phyloP scores from a whole-genome alignment of 331 rosid genomes.

The Erythrophleum ivorense region DNA sequence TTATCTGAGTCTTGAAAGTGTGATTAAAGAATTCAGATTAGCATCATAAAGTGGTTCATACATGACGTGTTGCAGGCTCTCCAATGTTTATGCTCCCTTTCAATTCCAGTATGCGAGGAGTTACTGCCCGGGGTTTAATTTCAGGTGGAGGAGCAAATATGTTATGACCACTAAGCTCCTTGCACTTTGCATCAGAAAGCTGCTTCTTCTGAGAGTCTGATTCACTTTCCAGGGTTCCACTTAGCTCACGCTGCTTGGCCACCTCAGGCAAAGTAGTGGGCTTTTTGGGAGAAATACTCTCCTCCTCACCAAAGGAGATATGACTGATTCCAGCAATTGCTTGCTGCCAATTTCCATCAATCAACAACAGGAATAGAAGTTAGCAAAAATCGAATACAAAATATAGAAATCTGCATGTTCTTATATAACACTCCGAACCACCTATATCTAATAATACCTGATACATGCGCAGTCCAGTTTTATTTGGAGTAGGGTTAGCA shows the following conservation, averaged over 20 bases:
- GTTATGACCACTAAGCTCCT: conserved; percentile 92
- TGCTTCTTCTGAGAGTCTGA: conserved; percentile 73
- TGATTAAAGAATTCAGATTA: conserved; percentile 42
- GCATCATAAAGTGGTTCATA: conserved; percentile 51
- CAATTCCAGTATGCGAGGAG: conserved; percentile 77
- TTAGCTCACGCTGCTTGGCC: conserved; percentile 97
- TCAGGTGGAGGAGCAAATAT: conserved; percentile 98
- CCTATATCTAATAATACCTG: conserved; percentile 63
- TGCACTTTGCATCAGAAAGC: conserved; percentile 91
- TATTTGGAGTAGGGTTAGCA: conserved; percentile 59
- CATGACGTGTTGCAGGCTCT: conserved; percentile 56
- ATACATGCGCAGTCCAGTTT: conserved; percentile 85
- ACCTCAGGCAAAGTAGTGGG: conserved; percentile 81
- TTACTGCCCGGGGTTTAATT: conserved; percentile 80
- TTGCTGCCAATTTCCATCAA: conserved; percentile 69
- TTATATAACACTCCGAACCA: not conserved
- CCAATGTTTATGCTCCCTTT: conserved; percentile 90
- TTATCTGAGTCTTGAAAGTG: not conserved
- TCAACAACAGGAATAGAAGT: conserved; percentile 36
- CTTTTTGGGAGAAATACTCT: conserved; percentile 73
- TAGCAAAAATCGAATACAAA: conserved; percentile 14
- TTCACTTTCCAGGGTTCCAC: conserved; percentile 90
- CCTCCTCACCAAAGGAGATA: conserved; percentile 92
- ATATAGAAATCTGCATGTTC: not conserved
- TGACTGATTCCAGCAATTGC: conserved; percentile 87